These are phyloP conservation scores for Candida maris DNA, from an alignment of 805 yeast genomes.

Conservation along the genomic window DNA sequence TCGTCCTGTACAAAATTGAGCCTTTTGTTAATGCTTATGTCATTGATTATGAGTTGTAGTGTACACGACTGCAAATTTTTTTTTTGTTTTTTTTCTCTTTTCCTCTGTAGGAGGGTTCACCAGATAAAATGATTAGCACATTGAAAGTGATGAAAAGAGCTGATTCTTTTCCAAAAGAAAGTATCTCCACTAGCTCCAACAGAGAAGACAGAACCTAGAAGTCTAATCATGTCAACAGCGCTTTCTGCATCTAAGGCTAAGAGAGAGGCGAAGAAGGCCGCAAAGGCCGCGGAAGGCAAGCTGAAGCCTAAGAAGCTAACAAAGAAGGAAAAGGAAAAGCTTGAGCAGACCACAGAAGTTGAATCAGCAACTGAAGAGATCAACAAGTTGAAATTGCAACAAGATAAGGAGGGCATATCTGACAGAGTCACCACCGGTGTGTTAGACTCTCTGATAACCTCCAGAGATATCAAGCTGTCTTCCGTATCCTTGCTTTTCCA, in stretches of 20 bases:
- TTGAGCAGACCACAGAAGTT: conserved; percentile 47
- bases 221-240: conserved; percentile 48
- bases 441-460: conserved; percentile 78
- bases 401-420: conserved; percentile 89
- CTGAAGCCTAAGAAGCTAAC: conserved; percentile 60
- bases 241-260: conserved; percentile 91
- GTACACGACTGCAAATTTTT: too few relatives aligned
- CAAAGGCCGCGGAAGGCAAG: conserved; percentile 82
- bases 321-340: conserved; percentile 44
- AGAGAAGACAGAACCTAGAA: too few relatives aligned
- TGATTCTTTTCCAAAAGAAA: too few relatives aligned
- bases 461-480: conserved; percentile 89
- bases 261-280: conserved; percentile 95
- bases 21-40: too few relatives aligned
- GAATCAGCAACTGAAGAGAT: conserved; percentile 70
- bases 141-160: too few relatives aligned
- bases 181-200: too few relatives aligned
- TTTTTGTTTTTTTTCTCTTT: too few relatives aligned
- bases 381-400: conserved; percentile 84
- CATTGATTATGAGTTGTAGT: too few relatives aligned
- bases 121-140: too few relatives aligned
- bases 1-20: too few relatives aligned
- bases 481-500: conserved; percentile 92
- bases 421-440: conserved; percentile 99
- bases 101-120: too few relatives aligned